Base-by-base conservation (phyloP, 177 flowering plant species). In the Tripterygium wilfordii region DNA sequence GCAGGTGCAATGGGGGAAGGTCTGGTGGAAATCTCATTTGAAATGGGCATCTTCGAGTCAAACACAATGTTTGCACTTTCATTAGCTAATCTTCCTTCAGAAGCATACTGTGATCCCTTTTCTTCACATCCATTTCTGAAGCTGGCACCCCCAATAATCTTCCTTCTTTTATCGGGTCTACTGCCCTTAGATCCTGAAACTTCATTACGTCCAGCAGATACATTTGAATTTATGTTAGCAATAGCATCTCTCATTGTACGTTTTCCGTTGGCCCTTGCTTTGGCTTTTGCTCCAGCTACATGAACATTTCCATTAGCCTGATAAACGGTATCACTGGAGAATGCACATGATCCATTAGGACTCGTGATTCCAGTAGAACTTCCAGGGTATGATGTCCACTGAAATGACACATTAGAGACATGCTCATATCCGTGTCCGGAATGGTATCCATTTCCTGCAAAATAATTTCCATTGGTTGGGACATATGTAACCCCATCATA, bases 151-250 rank as follows among this genome's bases (percentile, higher is more conserved):
- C 42, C 40, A n/a, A 72, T 65, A 45, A 74, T 55, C 51, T 77
- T 79, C 38, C 75, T 69, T 66, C 57, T 78, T 80, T 83, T 80
- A 42, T 72, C 60, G 43, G 76, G 68, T 58, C 69, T 42, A 31
- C 49, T 40, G 21, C 19, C 9, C 53, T 56, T 76, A 29, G 71
- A 46, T 28, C 23, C 51, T 1, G 53, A 38, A 27, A 57, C 10
- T 19, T 60, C 72, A 56, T 19, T 40, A 24, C n/a, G 23, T 14
- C 45, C 62, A 36, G 38, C 15, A 2, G 49, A 15, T 20, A 48
- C 50, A 38, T 49, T 72, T 15, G 70, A 41, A 18, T 21, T 51
- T 35, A 48, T 39, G 32, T 48, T 48, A 29, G 36, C 51, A n/a
- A 19, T 20, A 16, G 50, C 17, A 26, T 30, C 51, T 45, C 51